phyloP scores from a whole-genome alignment of 2,329 filamentous ascomycete genomes.

The Aspergillus novoparasiticus region DNA sequence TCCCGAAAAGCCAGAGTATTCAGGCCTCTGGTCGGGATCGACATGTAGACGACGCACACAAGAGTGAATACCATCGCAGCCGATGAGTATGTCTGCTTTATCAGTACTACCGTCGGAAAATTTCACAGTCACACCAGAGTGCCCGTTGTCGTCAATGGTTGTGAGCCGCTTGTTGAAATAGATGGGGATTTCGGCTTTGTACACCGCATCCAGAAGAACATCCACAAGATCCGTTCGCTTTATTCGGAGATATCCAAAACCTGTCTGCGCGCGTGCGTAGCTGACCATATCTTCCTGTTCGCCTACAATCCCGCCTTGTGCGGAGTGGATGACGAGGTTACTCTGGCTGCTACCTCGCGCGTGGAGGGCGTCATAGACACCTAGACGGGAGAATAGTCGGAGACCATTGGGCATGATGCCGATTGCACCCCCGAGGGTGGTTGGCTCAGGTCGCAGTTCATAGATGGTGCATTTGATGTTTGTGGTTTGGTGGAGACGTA shows the following conservation, averaged over 20 bases:
- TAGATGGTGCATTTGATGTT: slow-evolving; percentile 25
- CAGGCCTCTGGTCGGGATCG: background rate
- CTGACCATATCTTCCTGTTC: background rate
- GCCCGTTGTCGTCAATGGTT: background rate
- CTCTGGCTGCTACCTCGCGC: background rate
- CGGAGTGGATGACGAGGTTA: background rate
- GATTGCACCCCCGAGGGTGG: slow-evolving; percentile 35
- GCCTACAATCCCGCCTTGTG: background rate
- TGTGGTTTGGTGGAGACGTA: slow-evolving; percentile 20
- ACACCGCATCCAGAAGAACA: background rate
- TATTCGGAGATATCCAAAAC: background rate
- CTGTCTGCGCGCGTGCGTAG: background rate
- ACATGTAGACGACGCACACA: background rate
- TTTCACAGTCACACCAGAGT: background rate
- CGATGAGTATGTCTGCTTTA: background rate
- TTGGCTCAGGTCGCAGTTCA: slow-evolving; percentile 32
- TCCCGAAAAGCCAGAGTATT: background rate
- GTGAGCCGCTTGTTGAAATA: background rate
- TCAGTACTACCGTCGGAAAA: background rate
- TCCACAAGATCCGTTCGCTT: background rate
- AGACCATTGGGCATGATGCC: slow-evolving; percentile 34
- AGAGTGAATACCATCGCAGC: background rate
- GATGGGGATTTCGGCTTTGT: background rate
- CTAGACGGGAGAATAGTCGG: slow-evolving; percentile 29
- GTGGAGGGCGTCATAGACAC: slow-evolving; percentile 16